Percentiles rank a stretch among this genome's conserved stretches.
Conservation (phyloP, 306 rosid species). For the Chamaecrista fasciculata region DNA sequence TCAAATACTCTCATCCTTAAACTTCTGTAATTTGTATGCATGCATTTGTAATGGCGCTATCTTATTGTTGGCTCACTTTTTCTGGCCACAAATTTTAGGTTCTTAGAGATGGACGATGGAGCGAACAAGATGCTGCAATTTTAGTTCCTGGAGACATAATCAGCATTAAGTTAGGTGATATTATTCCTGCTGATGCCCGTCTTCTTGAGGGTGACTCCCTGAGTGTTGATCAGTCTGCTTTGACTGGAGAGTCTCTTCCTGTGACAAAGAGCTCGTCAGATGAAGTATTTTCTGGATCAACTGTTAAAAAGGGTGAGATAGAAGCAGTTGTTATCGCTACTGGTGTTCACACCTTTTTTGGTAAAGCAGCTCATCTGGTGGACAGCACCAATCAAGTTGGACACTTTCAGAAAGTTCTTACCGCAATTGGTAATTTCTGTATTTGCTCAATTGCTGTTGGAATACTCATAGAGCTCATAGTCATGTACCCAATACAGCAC, state of each 20-base stretch:
- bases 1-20: conserved; percentile 23
- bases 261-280: conserved; percentile 88
- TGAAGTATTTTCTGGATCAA: conserved; percentile 97
- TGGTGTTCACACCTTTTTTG: conserved; percentile 98
- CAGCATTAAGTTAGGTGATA: conserved; percentile 94
- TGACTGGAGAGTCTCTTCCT: conserved; percentile 97
- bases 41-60: neutral
- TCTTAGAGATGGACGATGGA: conserved; percentile 92
- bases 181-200: conserved; percentile 98
- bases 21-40: neutral
- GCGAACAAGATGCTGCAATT: conserved; percentile 92
- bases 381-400: conserved; percentile 99
- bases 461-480: conserved; percentile 68
- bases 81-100: conserved; percentile 50
- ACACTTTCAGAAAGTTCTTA: conserved; percentile 97
- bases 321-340: conserved; percentile 99
- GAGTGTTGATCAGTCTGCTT: conserved; percentile 96
- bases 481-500: conserved; percentile 92
- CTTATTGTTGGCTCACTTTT: conserved; percentile 18
- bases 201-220: conserved; percentile 98
- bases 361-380: conserved; percentile 96
- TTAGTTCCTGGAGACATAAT: conserved; percentile 96
- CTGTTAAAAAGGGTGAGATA: conserved; percentile 95
- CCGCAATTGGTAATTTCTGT: conserved; percentile 97
- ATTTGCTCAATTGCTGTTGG: conserved; percentile 94